Conservation (phyloP, 768 basidiomycete genomes). For the Boletus vinaceobasis region DNA sequence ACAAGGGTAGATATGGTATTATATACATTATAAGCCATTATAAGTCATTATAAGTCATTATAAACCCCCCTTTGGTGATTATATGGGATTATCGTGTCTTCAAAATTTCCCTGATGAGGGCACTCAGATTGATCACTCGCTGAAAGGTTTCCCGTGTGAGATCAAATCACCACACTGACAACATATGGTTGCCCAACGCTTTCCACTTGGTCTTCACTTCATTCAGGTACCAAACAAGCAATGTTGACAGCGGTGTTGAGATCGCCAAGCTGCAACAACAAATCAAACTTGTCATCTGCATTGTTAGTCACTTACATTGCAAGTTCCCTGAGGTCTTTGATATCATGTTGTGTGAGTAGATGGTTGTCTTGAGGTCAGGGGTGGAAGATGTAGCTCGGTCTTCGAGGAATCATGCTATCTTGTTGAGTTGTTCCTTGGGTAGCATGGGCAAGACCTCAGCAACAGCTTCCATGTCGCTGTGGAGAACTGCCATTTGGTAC, state of each 20-base stretch:
- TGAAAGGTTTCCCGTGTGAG: constrained; percentile 88
- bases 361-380: not conserved
- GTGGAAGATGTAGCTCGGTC: constrained; percentile 54
- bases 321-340: constrained; percentile 86
- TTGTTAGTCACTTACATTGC: constrained; percentile 88
- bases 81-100: no score
- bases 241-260: constrained; percentile 84
- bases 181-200: constrained; percentile 88
- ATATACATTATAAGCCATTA: no score
- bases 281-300: constrained; percentile 93
- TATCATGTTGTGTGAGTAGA: constrained; percentile 5
- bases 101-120: no score
- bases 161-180: constrained; percentile 90
- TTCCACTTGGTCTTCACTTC: constrained; percentile 90
- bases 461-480: constrained; percentile 84
- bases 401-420: constrained; percentile 93
- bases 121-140: constrained; percentile 81
- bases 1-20: no score
- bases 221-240: constrained; percentile 58
- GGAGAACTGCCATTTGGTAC: constrained; percentile 92
- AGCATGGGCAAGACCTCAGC: constrained; percentile 76
- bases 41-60: no score
- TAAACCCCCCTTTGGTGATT: no score
- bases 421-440: constrained; percentile 89
- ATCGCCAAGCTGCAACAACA: constrained; percentile 87